Evolutionary conservation across 768 basidiomycete species (phyloP).

Genomic region (Podaxis sp.): DNA sequence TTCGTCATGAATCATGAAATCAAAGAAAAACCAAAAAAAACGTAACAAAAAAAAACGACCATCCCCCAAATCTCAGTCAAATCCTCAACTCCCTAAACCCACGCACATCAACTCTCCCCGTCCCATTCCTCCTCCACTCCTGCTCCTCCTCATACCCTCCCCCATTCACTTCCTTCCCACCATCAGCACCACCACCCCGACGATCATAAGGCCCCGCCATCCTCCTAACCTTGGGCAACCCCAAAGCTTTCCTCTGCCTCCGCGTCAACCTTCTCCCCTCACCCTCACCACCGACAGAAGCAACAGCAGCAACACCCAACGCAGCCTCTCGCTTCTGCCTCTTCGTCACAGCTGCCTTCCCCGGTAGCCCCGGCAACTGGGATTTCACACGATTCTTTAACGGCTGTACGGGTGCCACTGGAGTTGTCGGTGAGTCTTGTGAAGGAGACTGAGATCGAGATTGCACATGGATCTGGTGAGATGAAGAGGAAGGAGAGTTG

Average conservation of each 20-base stretch:
- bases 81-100: slow-evolving; percentile 79
- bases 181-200: slow-evolving; percentile 42
- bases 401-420: neutral
- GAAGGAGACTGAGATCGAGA: neutral
- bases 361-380: neutral
- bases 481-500: neutral
- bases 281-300: neutral
- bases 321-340: slow-evolving; percentile 4
- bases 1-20: neutral
- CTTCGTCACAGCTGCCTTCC: slow-evolving; percentile 20
- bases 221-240: slow-evolving; percentile 48
- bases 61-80: slow-evolving; percentile 15
- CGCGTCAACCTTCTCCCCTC: slow-evolving; percentile 48
- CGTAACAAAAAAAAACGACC: neutral
- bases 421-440: neutral
- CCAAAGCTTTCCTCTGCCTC: slow-evolving; percentile 64
- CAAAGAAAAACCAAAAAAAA: slow-evolving; percentile 1
- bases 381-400: neutral
- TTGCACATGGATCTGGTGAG: neutral
- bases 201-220: slow-evolving; percentile 25
- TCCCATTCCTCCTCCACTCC: slow-evolving; percentile 64
- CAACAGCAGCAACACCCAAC: neutral
- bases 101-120: slow-evolving; percentile 68
- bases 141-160: slow-evolving; percentile 24
- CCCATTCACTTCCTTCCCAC: slow-evolving; percentile 52